phyloP scores from a whole-genome alignment of 345 rosid genomes.

The Eucalyptus sp. region DNA sequence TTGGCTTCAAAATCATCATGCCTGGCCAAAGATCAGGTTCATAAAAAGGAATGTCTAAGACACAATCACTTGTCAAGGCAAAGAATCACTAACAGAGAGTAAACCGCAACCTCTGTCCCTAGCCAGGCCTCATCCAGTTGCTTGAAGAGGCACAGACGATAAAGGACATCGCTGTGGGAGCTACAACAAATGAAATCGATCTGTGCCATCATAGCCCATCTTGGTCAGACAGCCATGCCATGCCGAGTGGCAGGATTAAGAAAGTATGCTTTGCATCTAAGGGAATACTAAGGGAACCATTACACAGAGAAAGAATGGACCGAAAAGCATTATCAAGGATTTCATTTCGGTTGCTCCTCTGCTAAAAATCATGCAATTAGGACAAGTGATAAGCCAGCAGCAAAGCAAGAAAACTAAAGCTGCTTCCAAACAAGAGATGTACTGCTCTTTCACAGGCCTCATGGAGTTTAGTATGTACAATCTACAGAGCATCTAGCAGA shows the following conservation, averaged over 20 bases:
- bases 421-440: not conserved
- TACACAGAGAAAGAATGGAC: no score
- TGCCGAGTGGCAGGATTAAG: not conserved
- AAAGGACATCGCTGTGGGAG: not conserved
- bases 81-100: not conserved
- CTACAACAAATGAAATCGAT: not conserved
- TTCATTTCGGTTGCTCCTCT: not conserved
- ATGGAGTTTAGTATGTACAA: not conserved
- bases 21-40: not conserved
- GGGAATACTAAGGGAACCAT: not conserved
- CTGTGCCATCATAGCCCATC: not conserved
- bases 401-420: not conserved
- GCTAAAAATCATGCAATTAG: not conserved
- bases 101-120: not conserved
- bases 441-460: not conserved
- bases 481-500: not conserved
- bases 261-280: not conserved
- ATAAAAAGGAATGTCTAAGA: not conserved
- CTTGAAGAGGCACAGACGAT: not conserved
- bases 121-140: not conserved
- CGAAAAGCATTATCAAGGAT: not conserved
- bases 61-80: not conserved
- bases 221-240: accelerated
- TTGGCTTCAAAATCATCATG: not conserved
- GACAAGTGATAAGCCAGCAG: not conserved